Conservation (phyloP, 2,329 filamentous ascomycete genomes). For the Dryadomyces sulphureus region DNA sequence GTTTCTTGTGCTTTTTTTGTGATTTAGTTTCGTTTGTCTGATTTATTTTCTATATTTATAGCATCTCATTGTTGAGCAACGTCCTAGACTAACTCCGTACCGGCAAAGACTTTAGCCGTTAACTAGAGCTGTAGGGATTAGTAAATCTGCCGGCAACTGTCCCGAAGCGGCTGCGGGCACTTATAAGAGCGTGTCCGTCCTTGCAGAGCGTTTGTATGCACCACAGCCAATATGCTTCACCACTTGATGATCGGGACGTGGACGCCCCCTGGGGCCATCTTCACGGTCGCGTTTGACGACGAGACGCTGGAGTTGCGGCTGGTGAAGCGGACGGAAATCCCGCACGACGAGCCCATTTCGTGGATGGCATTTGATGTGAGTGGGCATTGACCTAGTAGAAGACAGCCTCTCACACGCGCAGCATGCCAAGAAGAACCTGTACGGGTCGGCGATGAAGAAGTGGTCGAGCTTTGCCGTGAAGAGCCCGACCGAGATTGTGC, state of each 20-base stretch:
- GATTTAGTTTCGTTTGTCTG: too few relatives aligned
- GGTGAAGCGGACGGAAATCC: constrained; percentile 68
- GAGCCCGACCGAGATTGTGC: constrained; percentile 60
- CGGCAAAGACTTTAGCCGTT: neutral
- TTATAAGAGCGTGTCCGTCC: too few relatives aligned
- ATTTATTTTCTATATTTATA: too few relatives aligned
- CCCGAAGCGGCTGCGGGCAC: constrained; percentile 7
- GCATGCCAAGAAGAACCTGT: constrained; percentile 72
- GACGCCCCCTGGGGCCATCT: constrained; percentile 80
- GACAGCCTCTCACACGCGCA: constrained; percentile 19
- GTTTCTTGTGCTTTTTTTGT: too few relatives aligned
- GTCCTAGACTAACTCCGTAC: too few relatives aligned
- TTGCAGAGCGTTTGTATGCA: neutral
- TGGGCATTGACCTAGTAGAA: neutral
- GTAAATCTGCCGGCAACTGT: constrained; percentile 4
- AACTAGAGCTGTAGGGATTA: too few relatives aligned
- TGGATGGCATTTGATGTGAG: constrained; percentile 86
- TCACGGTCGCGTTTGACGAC: constrained; percentile 79
- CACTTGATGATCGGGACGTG: constrained; percentile 88
- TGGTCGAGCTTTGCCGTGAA: constrained; percentile 73
- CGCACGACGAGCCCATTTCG: constrained; percentile 73
- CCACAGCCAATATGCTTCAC: constrained; percentile 52
- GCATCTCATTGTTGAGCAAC: too few relatives aligned
- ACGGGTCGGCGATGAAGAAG: constrained; percentile 86
- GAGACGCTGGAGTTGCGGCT: constrained; percentile 59